These are phyloP conservation scores for Termitomyces sp. DNA, from an alignment of 768 basidiomycete species.

Conservation along the genomic window DNA sequence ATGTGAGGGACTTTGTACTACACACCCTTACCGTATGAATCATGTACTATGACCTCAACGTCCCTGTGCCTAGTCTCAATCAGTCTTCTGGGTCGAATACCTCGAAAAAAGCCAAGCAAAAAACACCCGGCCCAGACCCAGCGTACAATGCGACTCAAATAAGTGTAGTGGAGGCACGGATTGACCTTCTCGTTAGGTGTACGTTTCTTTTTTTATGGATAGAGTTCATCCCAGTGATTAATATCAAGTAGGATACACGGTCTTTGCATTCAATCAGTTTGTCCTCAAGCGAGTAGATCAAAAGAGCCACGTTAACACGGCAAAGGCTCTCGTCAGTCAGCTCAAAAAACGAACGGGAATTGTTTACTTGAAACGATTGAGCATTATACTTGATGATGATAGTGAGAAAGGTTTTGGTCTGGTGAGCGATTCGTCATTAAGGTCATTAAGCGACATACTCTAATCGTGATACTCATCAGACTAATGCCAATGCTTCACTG, in stretches of 20 bases:
- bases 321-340: slow-evolving; percentile 57
- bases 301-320: slow-evolving; percentile 62
- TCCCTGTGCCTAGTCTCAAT: slow-evolving; percentile 42
- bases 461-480: slow-evolving; percentile 37
- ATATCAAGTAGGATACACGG: slow-evolving; percentile 78
- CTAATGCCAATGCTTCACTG: slow-evolving; percentile 60
- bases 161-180: slow-evolving; percentile 51
- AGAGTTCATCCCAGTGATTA: slow-evolving; percentile 7
- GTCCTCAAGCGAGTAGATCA: slow-evolving; percentile 70
- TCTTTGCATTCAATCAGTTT: slow-evolving; percentile 74
- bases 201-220: slow-evolving; percentile 25
- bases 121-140: slow-evolving; percentile 12
- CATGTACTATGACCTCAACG: slow-evolving; percentile 68
- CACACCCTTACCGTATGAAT: neutral
- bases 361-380: slow-evolving; percentile 70
- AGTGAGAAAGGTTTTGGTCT: slow-evolving; percentile 86
- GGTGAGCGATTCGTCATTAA: slow-evolving; percentile 38
- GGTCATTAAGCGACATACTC: neutral
- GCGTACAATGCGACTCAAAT: slow-evolving; percentile 58
- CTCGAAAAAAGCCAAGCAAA: slow-evolving; percentile 53
- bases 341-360: slow-evolving; percentile 58
- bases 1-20: too few species aligned
- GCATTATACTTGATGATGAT: slow-evolving; percentile 77
- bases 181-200: slow-evolving; percentile 76
- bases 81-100: slow-evolving; percentile 25